phyloP scores from a whole-genome alignment of 306 rosid species.

The Aeschynomene evenia region DNA sequence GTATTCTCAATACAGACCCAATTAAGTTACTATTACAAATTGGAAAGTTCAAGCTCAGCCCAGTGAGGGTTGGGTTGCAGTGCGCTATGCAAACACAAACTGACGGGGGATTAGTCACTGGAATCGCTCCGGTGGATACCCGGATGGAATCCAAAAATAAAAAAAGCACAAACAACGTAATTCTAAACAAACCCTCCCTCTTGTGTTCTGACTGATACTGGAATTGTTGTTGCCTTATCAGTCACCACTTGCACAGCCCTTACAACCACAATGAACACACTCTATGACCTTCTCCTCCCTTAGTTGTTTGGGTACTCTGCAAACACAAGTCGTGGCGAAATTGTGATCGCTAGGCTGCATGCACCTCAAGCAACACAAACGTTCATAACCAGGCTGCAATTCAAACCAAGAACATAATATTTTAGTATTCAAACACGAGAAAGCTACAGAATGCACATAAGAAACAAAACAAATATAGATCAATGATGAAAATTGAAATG shows the following conservation, averaged over 20 bases:
- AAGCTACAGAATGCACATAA: not conserved
- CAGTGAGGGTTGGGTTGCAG: conserved; percentile 4
- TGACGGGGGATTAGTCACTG: no score
- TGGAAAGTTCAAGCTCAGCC: not conserved
- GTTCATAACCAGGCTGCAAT: conserved; percentile 89
- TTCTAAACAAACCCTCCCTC: no score
- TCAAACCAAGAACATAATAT: conserved; percentile 2
- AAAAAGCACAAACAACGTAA: not conserved
- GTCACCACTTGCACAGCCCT: conserved; percentile 94
- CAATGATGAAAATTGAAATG: not conserved
- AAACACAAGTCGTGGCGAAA: conserved; percentile 84
- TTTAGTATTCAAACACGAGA: not conserved
- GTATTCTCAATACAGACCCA: not conserved
- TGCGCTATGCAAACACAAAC: no score
- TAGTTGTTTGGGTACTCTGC: conserved; percentile 85
- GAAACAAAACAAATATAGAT: not conserved
- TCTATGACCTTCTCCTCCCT: conserved; percentile 89
- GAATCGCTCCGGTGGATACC: no score
- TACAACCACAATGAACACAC: conserved; percentile 88
- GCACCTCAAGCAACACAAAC: conserved; percentile 84
- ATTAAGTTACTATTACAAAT: conserved; percentile 6
- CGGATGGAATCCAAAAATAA: no score
- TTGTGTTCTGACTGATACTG: no score
- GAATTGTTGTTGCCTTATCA: conserved; percentile 35
- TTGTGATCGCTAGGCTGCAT: conserved; percentile 92